Evolutionary conservation across 192 early-diverging fungal genomes (phyloP), one percentile per base, ranked within the genome.

Genomic region (Thamnidium elegans): DNA sequence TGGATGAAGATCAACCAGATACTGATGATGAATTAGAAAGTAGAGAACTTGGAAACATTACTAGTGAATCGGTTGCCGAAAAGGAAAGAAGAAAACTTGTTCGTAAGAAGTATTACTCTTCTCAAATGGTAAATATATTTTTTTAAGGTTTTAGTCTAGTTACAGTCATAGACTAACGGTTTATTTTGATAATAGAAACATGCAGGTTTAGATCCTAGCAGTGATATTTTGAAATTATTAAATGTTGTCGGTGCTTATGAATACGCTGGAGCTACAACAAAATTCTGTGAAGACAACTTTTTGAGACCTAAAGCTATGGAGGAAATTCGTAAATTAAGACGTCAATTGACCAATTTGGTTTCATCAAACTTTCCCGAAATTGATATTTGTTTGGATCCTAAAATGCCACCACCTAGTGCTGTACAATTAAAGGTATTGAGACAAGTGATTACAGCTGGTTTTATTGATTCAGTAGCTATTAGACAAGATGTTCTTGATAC

Each of bases 381-480:
- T 17, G 74, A 82, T 42, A 63, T 90, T 0, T 78, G 61, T n/a
- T 74, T 89, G 50, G 84, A 86, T 66, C 85, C 84, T 39, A 80
- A 70, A 39, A 82, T 91, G 88, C 60, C 73, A 30, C 90, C 90
- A 23, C 91, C 88, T 6, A 83, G 70, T 11, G 65, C 77, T 43
- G 63, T 79, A 48, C 93, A 97, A 67, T 78, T 85, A 62, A 85
- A 81, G 8, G 81, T 89, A 6, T 76, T 99, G 14, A 88, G 90
- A 11, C 95, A 99, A 74, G 84, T 97, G 48, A 69, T 98, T 4
- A 79, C 95, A 2, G 84, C 93, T 2, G 93, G 94, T 1, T 97
- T 92, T 55, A 83, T 93, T 54, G 97, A 99, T 66, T 90, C 90
- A 7, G 84, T 99, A n/a, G 97, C 97, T 1, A 76, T 89, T 51